Evolutionary conservation across 495 filamentous ascomycete species (phyloP), one percentile per base, ranked within the genome.

Genomic region (Podospora pseudopauciseta): DNA sequence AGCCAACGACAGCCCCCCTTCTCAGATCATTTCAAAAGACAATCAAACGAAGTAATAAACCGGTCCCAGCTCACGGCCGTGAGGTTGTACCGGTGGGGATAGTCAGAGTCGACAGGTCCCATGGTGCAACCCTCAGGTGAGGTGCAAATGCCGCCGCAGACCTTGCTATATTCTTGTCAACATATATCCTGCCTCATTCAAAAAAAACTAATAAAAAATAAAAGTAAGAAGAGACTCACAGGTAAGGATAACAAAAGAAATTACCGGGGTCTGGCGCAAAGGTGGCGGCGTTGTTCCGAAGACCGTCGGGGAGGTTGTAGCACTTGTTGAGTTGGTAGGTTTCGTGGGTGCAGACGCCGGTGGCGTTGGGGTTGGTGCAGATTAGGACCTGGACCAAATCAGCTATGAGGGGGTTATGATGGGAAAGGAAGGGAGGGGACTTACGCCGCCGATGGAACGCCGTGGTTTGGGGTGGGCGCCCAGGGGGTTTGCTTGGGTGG

Each of bases 71-170:
- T 57, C 27, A 80, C 74, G 30, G 63, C 64, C 6, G 71, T 71
- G 32, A 82, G 65, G 63, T 82, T 75, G 74, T 73, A 80, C 68
- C 79, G 81, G 68, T 77, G 5, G 20, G 71, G 67, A 58, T 75
- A 76, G 60, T 71, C 49, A 66, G 75, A 80, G 59, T 73, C 70
- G 44, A 82, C 74, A 11, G 75, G 59, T 39, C 77, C 78, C 57
- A 81, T 75, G 19, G 80, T 81, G 75, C 81, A 83, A 58, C 81
- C 81, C n/a, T 73, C 74, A n/a, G 80, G 79, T 23, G 79, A 80
- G 0, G 63, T 79, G 78, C 81, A 82, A 28, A 80, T 75, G 3
- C 72, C 76, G 23, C 68, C 73, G 70, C 81, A 83, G 23, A 63
- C 65, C 60, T 65, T 68, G 27, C 65, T 70, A 2, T 54, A 7